phyloP scores from a whole-genome alignment of 805 yeast genomes.

The Yarrowia sp. region DNA sequence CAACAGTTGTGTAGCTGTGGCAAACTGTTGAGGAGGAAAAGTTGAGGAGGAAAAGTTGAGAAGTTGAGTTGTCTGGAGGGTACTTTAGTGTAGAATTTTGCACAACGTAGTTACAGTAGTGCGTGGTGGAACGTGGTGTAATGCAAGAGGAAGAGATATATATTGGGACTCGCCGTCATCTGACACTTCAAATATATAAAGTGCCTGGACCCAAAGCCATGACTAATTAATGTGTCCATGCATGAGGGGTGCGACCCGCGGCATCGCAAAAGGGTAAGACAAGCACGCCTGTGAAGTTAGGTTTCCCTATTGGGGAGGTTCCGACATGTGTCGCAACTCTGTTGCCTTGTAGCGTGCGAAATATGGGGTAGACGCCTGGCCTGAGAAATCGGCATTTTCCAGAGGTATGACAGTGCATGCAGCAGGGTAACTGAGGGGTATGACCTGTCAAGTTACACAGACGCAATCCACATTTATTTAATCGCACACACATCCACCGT shows the following conservation, averaged over 20 bases:
- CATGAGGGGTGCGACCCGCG: conserved; percentile 2
- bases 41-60: neutral
- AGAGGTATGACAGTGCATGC: neutral
- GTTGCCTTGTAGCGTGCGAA: neutral
- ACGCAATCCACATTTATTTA: neutral
- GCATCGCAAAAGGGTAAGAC: conserved; percentile 11
- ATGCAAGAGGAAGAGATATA: too few relatives aligned
- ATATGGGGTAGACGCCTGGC: neutral
- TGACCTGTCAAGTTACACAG: neutral
- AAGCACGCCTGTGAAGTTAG: neutral
- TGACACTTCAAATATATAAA: neutral
- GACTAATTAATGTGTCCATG: neutral
- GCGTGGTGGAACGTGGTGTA: too few relatives aligned
- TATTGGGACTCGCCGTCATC: too few relatives aligned
- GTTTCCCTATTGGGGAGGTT: neutral
- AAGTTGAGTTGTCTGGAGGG: too few relatives aligned
- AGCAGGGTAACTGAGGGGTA: neutral
- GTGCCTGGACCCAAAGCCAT: neutral
- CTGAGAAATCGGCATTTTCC: neutral
- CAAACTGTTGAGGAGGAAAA: neutral
- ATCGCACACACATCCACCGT: neutral
- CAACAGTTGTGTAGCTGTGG: neutral
- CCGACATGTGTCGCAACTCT: conserved; percentile 12
- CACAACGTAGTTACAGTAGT: too few relatives aligned
- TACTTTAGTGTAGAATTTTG: too few relatives aligned